Conservation (phyloP, 2,329 filamentous ascomycete species). For the Trichoderma atrobrunneum region DNA sequence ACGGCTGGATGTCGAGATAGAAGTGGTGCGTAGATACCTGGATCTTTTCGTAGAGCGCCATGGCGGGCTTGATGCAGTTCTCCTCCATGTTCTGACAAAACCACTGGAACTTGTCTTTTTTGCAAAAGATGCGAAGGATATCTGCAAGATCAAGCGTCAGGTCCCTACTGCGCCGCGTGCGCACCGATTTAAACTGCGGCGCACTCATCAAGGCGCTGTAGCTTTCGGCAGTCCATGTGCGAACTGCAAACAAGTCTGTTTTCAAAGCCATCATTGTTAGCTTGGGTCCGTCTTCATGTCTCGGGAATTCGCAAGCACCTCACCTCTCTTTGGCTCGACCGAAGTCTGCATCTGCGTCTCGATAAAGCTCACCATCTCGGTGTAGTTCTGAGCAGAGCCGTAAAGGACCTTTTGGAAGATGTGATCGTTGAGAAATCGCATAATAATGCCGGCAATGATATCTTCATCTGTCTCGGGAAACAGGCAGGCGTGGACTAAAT, state of each 20-base stretch:
- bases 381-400: constrained; percentile 25
- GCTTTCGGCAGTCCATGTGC: constrained; percentile 39
- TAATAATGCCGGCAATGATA: constrained; percentile 34
- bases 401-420: constrained; percentile 37
- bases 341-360: constrained; percentile 35
- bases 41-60: constrained; percentile 39
- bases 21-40: constrained; percentile 39
- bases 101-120: constrained; percentile 25
- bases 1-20: constrained; percentile 35
- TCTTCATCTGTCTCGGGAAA: constrained; percentile 41
- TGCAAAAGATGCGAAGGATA: constrained; percentile 30
- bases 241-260: constrained; percentile 36
- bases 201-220: constrained; percentile 36
- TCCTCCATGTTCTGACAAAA: constrained; percentile 28
- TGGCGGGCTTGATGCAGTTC: constrained; percentile 35
- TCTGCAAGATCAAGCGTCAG: constrained; percentile 31
- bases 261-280: not conserved
- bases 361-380: constrained; percentile 33
- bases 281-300: not conserved
- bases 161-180: constrained; percentile 26
- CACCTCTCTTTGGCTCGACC: constrained; percentile 39
- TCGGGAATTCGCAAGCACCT: not conserved
- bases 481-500: constrained; percentile 32
- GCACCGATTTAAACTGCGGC: constrained; percentile 29
- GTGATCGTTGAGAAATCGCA: constrained; percentile 36